These are phyloP conservation scores for Ogataea hybrid DNA, from an alignment of 1,139 yeast genomes.

Conservation along the genomic window DNA sequence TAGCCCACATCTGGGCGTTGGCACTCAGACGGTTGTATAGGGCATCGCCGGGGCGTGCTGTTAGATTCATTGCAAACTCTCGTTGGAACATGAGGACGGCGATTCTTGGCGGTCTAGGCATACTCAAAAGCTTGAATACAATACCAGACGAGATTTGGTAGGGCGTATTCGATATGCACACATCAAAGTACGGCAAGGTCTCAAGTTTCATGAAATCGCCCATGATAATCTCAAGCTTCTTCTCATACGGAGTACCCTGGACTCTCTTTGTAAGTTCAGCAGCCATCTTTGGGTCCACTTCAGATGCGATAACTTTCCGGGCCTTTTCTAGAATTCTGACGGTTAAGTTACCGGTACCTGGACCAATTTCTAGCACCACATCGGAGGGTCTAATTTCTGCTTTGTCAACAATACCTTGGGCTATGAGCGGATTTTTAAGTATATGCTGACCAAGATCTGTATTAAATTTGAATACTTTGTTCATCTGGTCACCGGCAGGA, in stretches of 20 bases:
- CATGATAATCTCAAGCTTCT: constrained; percentile 82
- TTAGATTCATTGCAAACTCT: constrained; percentile 88
- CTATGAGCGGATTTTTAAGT: constrained; percentile 91
- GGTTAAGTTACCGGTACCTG: constrained; percentile 98
- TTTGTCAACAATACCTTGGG: constrained; percentile 97
- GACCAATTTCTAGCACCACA: constrained; percentile 93
- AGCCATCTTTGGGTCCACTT: constrained; percentile 99
- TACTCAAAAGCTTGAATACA: constrained; percentile 86
- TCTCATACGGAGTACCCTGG: constrained; percentile 91
- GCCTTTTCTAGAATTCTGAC: constrained; percentile 92
- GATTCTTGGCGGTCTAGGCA: constrained; percentile 92
- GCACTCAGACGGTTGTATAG: constrained; percentile 92
- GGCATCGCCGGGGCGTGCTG: constrained; percentile 95
- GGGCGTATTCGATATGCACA: constrained; percentile 96
- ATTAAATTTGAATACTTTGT: constrained; percentile 91
- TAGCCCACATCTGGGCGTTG: constrained; percentile 99
- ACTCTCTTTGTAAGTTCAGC: constrained; percentile 97
- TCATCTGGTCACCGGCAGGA: constrained; percentile 58
- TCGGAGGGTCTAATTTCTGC: constrained; percentile 93
- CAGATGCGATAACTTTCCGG: constrained; percentile 87
- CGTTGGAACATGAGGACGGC: constrained; percentile 97
- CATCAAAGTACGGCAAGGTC: constrained; percentile 85
- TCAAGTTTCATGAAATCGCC: constrained; percentile 98
- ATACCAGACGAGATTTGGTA: constrained; percentile 96
- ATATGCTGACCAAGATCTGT: constrained; percentile 98